A percentile compares a stretch with the other conserved stretches of the same genome.
phyloP scores from a whole-genome alignment of 495 filamentous ascomycete species.

The Geoglossum glabrum region DNA sequence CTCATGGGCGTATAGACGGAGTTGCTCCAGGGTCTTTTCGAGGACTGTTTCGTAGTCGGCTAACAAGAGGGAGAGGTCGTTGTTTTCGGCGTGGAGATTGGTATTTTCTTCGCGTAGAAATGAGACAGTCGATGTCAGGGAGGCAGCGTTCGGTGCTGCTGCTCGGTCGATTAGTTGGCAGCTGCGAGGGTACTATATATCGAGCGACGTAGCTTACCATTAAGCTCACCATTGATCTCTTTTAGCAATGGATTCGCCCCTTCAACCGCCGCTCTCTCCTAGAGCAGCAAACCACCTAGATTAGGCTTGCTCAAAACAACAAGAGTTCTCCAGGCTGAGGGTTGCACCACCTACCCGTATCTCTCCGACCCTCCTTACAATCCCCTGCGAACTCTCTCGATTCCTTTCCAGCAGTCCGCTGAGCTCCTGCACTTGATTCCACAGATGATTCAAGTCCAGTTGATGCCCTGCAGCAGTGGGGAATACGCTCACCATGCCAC shows the following conservation, averaged over 20 bases:
- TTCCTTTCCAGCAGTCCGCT: constrained; percentile 59
- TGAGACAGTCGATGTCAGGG: constrained; percentile 31
- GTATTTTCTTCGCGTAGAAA: constrained; percentile 27
- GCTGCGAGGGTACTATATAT: neutral
- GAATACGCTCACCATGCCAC: constrained; percentile 13
- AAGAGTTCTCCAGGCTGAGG: constrained; percentile 23
- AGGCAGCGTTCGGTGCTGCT: constrained; percentile 27
- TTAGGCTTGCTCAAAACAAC: constrained; percentile 28
- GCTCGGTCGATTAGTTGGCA: neutral
- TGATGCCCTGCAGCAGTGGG: constrained; percentile 67
- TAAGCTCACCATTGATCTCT: constrained; percentile 2
- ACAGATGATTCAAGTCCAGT: constrained; percentile 71
- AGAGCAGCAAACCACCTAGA: constrained; percentile 19
- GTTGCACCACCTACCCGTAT: constrained; percentile 20
- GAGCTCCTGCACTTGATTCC: constrained; percentile 63
- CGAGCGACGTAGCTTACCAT: neutral
- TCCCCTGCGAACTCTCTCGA: constrained; percentile 50
- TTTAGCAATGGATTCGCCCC: neutral
- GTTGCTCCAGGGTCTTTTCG: constrained; percentile 36
- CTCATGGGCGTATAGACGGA: constrained; percentile 39
- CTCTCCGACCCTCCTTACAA: constrained; percentile 47
- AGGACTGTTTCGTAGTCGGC: constrained; percentile 36
- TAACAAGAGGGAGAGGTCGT: constrained; percentile 32
- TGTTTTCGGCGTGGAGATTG: constrained; percentile 27
- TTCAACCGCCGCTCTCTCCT: constrained; percentile 5